Percentiles rank a stretch among this genome's conserved stretches.
Evolutionary conservation across 352 stramenopile species (phyloP).

Genomic region (Pythium biforme): DNA sequence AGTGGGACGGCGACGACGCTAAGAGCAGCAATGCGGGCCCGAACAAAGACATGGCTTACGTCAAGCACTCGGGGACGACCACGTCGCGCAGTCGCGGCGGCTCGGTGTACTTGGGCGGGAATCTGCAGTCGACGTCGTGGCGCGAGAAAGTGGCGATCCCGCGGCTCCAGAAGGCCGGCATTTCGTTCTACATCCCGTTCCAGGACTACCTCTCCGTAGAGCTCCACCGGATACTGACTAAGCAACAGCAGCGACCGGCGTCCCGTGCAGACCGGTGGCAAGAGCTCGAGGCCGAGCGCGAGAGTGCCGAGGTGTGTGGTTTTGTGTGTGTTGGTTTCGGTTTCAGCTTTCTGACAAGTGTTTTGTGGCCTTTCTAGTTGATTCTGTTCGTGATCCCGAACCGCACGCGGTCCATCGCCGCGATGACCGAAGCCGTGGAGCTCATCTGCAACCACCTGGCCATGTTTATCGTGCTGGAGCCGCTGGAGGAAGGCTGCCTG

Average conservation of each 20-base stretch:
- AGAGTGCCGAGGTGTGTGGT: constrained; percentile 53
- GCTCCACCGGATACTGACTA: constrained; percentile 39
- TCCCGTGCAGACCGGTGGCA: constrained; percentile 40
- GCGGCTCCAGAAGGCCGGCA: constrained; percentile 60
- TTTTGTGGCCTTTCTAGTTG: constrained; percentile 32
- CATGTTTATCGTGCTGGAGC: constrained; percentile 78
- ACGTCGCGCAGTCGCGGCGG: constrained; percentile 48
- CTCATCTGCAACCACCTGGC: constrained; percentile 67
- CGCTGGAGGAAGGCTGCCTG: constrained; percentile 58
- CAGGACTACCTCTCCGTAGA: constrained; percentile 73
- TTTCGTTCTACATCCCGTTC: constrained; percentile 75
- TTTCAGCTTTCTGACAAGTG: neutral
- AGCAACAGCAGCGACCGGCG: constrained; percentile 24
- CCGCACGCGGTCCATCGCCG: constrained; percentile 69
- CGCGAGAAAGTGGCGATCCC: constrained; percentile 72
- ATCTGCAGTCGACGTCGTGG: constrained; percentile 71
- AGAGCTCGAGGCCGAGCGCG: constrained; percentile 60
- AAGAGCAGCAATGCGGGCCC: neutral
- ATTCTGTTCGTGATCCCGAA: constrained; percentile 83
- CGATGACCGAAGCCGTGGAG: constrained; percentile 82
- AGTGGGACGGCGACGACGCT: constrained; percentile 15
- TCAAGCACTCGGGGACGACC: constrained; percentile 44
- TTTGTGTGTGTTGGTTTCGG: neutral
- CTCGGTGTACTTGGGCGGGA: constrained; percentile 75
- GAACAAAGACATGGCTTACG: constrained; percentile 28